These are phyloP conservation scores for Fusarium humuli DNA, from an alignment of 2,329 filamentous ascomycete species.

Conservation along the genomic window DNA sequence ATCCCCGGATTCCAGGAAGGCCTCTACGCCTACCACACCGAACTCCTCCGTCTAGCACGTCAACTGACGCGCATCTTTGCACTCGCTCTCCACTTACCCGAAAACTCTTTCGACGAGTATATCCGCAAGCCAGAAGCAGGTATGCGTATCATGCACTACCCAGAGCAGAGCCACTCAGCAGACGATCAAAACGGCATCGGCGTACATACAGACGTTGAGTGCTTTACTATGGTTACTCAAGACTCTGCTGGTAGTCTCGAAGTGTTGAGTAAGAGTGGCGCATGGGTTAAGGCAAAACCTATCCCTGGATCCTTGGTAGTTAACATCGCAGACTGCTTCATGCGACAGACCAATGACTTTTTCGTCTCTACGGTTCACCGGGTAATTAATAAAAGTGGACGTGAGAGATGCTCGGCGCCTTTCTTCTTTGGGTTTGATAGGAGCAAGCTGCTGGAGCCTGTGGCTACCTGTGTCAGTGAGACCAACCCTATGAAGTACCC, in stretches of 20 bases:
- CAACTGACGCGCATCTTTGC: not conserved
- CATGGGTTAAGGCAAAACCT: conserved; percentile 58
- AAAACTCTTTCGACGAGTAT: not conserved
- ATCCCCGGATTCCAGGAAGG: not conserved
- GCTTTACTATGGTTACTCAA: conserved; percentile 61
- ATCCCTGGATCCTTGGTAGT: conserved; percentile 60
- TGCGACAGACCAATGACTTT: conserved; percentile 62
- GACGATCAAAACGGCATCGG: conserved; percentile 50
- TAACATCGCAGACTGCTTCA: conserved; percentile 64
- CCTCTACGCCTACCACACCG: not conserved
- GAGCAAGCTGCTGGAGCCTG: conserved; percentile 44
- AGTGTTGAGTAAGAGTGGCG: conserved; percentile 56
- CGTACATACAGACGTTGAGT: conserved; percentile 62
- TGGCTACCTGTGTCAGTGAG: conserved; percentile 49
- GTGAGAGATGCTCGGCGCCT: conserved; percentile 58
- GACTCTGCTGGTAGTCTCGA: conserved; percentile 58
- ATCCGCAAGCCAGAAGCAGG: not conserved
- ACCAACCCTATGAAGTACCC: conserved; percentile 51
- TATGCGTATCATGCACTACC: conserved; percentile 2
- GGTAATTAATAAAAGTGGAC: conserved; percentile 55
- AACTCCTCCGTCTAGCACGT: not conserved
- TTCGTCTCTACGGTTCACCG: conserved; percentile 63
- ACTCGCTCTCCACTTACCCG: not conserved
- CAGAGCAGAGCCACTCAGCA: conserved; percentile 21
- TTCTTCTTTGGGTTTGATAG: conserved; percentile 59